phyloP scores from a whole-genome alignment of 352 stramenopile species.

The Peronospora destructor region DNA sequence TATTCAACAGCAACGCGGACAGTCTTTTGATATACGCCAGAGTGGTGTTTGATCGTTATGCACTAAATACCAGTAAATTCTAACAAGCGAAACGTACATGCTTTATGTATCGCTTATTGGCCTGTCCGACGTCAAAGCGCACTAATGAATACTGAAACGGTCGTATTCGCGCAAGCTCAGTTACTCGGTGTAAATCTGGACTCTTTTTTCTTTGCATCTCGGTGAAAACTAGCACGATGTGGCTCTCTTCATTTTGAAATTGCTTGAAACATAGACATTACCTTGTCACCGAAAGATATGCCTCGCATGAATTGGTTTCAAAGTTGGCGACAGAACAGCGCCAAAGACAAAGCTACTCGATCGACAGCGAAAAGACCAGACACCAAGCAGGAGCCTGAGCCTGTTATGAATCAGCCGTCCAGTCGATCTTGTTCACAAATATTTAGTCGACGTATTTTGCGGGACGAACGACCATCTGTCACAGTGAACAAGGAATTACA shows the following conservation, averaged over 20 bases:
- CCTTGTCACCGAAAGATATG: conserved; percentile 2
- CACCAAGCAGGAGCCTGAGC: not conserved
- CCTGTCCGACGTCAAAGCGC: not conserved
- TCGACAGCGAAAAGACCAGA: not conserved
- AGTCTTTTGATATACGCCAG: not conserved
- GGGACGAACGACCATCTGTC: not conserved
- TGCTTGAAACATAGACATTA: not conserved
- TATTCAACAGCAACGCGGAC: not conserved
- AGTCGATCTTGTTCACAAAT: conserved; percentile 4
- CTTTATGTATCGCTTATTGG: not conserved
- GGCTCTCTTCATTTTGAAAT: conserved; percentile 10
- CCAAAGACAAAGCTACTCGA: not conserved
- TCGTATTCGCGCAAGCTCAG: not conserved
- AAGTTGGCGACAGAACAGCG: not conserved
- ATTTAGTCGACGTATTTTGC: not conserved
- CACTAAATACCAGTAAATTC: not conserved
- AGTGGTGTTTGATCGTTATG: not conserved
- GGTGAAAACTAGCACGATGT: not conserved
- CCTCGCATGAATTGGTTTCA: conserved; percentile 4
- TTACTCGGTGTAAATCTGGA: not conserved
- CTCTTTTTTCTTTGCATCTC: not conserved
- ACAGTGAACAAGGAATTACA: not conserved
- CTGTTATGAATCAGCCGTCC: not conserved
- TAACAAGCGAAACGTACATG: not conserved
- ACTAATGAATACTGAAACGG: not conserved